Conservation (phyloP, 192 early-diverging fungal genomes). For the Thamnidium elegans region DNA sequence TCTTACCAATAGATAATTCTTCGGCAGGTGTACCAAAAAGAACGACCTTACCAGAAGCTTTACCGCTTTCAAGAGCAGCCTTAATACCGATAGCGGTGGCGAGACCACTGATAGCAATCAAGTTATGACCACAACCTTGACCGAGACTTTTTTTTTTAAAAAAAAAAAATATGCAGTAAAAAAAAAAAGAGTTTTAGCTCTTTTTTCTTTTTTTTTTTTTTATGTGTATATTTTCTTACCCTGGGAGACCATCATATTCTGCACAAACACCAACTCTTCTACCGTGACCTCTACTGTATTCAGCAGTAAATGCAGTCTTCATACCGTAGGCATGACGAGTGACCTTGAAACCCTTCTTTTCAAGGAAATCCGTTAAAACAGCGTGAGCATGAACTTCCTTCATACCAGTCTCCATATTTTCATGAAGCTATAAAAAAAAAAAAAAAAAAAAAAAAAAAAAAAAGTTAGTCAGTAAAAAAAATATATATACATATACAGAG, state of each 20-base stretch:
- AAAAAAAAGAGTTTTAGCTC: too few species aligned
- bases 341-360: slow-evolving; percentile 63
- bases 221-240: slow-evolving; percentile 11
- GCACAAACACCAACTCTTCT: slow-evolving; percentile 50
- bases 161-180: too few species aligned
- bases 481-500: neutral
- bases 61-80: slow-evolving; percentile 38
- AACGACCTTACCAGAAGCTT: slow-evolving; percentile 53
- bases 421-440: slow-evolving; percentile 42
- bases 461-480: neutral
- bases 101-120: slow-evolving; percentile 65
- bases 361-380: slow-evolving; percentile 63
- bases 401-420: slow-evolving; percentile 52
- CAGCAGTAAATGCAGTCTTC: slow-evolving; percentile 73
- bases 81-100: slow-evolving; percentile 54
- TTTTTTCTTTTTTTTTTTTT: too few species aligned
- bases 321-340: slow-evolving; percentile 60
- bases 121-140: slow-evolving; percentile 66
- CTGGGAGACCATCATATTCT: slow-evolving; percentile 73
- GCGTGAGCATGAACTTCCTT: slow-evolving; percentile 63
- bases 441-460: neutral
- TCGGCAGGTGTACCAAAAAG: slow-evolving; percentile 80
- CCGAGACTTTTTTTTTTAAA: slow-evolving; percentile 17
- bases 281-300: slow-evolving; percentile 48
- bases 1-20: slow-evolving; percentile 71